Conservation (phyloP, 768 basidiomycete genomes). For the Nidularia sp. region DNA sequence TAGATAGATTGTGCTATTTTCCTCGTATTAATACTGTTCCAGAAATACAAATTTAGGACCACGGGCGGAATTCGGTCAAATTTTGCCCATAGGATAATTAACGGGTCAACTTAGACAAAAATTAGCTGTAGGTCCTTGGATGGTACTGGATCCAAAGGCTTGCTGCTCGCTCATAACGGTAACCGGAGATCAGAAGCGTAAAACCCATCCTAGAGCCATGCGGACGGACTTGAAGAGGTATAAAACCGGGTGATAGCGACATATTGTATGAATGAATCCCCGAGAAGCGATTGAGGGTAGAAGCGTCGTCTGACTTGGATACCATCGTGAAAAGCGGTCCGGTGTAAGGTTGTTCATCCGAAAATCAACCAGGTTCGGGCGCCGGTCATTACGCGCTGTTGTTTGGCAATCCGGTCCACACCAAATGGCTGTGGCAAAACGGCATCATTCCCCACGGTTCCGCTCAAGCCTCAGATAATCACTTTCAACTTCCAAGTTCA, state of each 20-base stretch:
- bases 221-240: neutral
- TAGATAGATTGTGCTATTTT: no score
- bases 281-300: no score
- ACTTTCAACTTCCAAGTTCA: no score
- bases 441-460: neutral
- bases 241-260: neutral
- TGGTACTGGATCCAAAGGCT: no score
- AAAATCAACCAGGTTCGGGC: conserved; percentile 1
- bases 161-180: neutral
- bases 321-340: no score
- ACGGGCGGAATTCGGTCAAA: conserved; percentile 21
- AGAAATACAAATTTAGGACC: neutral
- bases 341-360: conserved; percentile 7
- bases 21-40: no score
- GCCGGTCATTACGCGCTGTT: no score
- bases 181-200: neutral
- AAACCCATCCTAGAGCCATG: neutral
- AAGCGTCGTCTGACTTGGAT: no score
- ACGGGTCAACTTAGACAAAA: conserved; percentile 7
- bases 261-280: no score
- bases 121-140: no score
- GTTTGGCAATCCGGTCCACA: no score
- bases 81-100: conserved; percentile 15
- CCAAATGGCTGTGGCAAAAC: neutral
- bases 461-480: no score